Conservation (phyloP, 768 basidiomycete species). For the Naganishia vishniacii region DNA sequence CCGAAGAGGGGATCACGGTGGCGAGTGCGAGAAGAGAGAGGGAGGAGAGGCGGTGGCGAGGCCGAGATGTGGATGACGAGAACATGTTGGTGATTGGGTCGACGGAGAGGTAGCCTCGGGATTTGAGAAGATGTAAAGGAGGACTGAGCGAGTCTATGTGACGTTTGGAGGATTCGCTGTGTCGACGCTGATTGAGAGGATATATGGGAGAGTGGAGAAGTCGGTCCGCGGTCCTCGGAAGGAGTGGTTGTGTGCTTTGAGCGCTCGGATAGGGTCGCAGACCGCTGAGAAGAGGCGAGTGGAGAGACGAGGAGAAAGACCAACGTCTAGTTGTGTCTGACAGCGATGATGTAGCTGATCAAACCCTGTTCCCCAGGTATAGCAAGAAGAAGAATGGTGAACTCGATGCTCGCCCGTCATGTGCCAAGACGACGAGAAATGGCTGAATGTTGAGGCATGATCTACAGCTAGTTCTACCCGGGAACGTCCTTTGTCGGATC, state of each 20-base stretch:
- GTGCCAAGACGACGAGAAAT: neutral
- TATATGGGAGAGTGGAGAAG: too few species aligned
- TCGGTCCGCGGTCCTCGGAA: too few species aligned
- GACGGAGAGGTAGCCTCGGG: neutral
- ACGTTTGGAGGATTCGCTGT: neutral
- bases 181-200: neutral
- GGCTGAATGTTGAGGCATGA: neutral
- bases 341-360: too few species aligned
- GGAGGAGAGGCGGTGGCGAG: neutral
- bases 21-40: neutral
- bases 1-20: neutral
- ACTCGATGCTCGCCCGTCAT: neutral
- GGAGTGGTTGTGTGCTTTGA: too few species aligned
- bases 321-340: neutral
- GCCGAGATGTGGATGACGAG: neutral
- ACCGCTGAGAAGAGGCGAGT: neutral
- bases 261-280: too few species aligned
- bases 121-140: too few species aligned
- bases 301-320: neutral
- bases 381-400: too few species aligned
- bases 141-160: constrained; percentile 1
- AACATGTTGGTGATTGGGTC: neutral
- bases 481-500: too few species aligned
- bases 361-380: too few species aligned
- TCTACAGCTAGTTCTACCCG: neutral